Conservation (phyloP, 2,329 filamentous ascomycete genomes). For the Remersonia thermophila region DNA sequence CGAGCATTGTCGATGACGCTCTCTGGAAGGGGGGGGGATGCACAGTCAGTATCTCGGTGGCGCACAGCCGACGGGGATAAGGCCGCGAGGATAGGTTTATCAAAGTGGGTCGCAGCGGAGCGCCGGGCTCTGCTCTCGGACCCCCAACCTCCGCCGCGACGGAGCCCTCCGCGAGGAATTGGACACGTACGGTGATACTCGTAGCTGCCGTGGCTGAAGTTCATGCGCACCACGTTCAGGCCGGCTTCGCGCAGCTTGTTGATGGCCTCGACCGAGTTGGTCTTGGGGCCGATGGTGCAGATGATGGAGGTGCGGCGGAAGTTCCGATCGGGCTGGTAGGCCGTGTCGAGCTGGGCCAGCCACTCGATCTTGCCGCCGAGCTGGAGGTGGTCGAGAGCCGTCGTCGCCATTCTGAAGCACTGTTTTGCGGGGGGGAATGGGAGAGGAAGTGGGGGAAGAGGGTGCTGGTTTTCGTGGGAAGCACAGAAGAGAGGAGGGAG, state of each 20-base stretch:
- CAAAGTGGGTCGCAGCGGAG: too few relatives aligned
- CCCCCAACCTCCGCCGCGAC: too few relatives aligned
- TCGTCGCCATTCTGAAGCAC: slow-evolving; percentile 39
- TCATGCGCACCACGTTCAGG: slow-evolving; percentile 99
- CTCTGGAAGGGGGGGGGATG: slow-evolving; percentile 34
- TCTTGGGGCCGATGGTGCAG: slow-evolving; percentile 98
- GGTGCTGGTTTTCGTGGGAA: slow-evolving; percentile 2
- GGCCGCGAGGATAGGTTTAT: background rate
- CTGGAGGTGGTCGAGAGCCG: slow-evolving; percentile 75
- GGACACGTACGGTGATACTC: slow-evolving; percentile 41
- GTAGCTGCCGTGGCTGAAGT: slow-evolving; percentile 92
- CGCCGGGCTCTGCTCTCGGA: too few relatives aligned
- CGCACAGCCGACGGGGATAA: slow-evolving; percentile 45
- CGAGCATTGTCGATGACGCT: slow-evolving; percentile 94
- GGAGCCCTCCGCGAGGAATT: too few relatives aligned
- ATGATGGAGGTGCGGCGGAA: slow-evolving; percentile 97
- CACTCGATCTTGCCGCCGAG: slow-evolving; percentile 58
- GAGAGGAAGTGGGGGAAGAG: slow-evolving; percentile 1
- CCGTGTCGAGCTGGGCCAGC: slow-evolving; percentile 68
- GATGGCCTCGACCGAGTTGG: slow-evolving; percentile 94
- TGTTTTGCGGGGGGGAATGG: background rate
- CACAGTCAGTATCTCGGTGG: slow-evolving; percentile 15
- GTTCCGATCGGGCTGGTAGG: slow-evolving; percentile 74
- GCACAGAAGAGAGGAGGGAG: background rate
- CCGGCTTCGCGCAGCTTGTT: slow-evolving; percentile 83